These are phyloP conservation scores for Emergomyces orientalis DNA, from an alignment of 2,329 filamentous ascomycete genomes.

Conservation along the genomic window DNA sequence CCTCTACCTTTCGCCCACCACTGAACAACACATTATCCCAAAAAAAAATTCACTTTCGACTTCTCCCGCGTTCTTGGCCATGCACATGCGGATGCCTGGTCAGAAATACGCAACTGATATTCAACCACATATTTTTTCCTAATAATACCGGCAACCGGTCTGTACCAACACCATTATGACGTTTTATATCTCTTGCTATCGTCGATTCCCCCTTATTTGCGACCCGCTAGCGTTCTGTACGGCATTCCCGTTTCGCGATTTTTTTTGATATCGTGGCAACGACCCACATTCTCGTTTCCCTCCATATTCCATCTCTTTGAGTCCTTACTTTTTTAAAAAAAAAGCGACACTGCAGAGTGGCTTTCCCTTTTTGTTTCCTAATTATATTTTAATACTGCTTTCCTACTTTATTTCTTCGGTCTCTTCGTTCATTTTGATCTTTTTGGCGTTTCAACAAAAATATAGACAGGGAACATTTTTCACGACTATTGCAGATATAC, in stretches of 20 bases:
- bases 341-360: neutral
- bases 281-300: neutral
- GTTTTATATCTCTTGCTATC: neutral
- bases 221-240: conserved; percentile 2
- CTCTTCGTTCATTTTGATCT: neutral
- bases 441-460: conserved; percentile 9
- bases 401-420: conserved; percentile 6
- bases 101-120: neutral
- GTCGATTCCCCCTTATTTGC: conserved; percentile 1
- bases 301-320: neutral
- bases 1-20: neutral
- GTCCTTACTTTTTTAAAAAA: neutral
- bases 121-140: conserved; percentile 3
- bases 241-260: neutral
- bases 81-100: neutral
- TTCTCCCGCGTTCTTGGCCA: conserved; percentile 1
- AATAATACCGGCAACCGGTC: conserved; percentile 4
- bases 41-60: neutral
- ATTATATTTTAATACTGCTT: neutral
- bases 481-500: conserved; percentile 17
- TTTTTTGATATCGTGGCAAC: neutral
- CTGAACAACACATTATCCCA: neutral
- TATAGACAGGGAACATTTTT: conserved; percentile 5
- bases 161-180: conserved; percentile 7
- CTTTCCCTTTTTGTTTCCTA: neutral